Base-by-base conservation (phyloP, 257 asterid genomes). In the Fraxinus americana region DNA sequence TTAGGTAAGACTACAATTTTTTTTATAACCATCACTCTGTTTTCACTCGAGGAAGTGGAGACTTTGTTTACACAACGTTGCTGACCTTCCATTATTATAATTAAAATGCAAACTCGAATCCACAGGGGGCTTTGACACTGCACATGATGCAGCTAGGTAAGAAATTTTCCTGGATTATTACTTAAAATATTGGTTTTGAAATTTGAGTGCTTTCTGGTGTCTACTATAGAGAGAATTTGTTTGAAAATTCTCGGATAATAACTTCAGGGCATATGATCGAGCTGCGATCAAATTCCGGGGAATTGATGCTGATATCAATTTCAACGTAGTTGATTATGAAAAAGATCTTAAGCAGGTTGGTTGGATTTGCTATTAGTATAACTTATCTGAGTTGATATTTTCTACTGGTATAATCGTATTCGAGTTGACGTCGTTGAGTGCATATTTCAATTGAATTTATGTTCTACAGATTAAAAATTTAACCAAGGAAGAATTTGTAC, bases 101-200 rank as follows among this genome's bases (percentile, higher is more conserved):
- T 73, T 48, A 2, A 41, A 41, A 41, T 2, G 50, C 57, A 69
- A 82, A 59, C 68, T 74, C 43, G 45, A 77, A 59, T 23, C 82
- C 25, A 8, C 73, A 95, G 99, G 99, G 71, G 99, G 98, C 35
- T 95, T 94, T 71, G 99, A 95, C 85, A 95, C 99, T 77, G 99
- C 99, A 16, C 99, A 91, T 86, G 85, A 96, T 72, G 99, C 99
- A 29, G 99, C 99, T 78, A 92, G 97, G 99, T 95, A 87, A 81
- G 81, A 78, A 65, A 39, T 5, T 80, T 67, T 1, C n/a, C 12
- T 50, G 75, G 79, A 76, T 21, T 57, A 3, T 78, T 50, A 75
- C 13, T 69, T 70, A 61, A 41, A 2, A 67, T 39, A 69, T n/a
- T 45, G 34, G 13, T 57, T 57, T n/a, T 78, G 4, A 67, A n/a